Percentiles rank a stretch among this genome's conserved stretches.
These are phyloP conservation scores for Tricholoma sp. DNA, from an alignment of 768 basidiomycete genomes.

Conservation along the genomic window DNA sequence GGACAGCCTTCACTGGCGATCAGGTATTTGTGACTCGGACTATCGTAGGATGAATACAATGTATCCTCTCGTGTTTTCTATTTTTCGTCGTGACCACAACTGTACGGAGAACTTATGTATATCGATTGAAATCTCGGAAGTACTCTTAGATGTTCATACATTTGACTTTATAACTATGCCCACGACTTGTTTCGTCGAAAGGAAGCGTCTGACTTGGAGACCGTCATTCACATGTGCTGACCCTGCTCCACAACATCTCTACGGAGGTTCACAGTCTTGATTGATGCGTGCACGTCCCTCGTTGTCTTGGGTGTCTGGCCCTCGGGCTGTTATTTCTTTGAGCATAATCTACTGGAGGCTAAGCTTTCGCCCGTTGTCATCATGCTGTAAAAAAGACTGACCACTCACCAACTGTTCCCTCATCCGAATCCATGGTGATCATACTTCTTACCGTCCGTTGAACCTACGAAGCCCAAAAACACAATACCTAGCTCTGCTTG, in stretches of 20 bases:
- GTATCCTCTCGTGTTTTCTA: no score
- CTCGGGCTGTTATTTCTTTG: not conserved
- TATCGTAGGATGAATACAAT: no score
- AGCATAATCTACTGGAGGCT: not conserved
- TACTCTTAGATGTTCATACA: no score
- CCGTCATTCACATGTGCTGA: not conserved
- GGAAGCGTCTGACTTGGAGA: no score
- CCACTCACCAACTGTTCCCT: no score
- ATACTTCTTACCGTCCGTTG: not conserved
- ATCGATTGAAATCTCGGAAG: not conserved
- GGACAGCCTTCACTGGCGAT: not conserved
- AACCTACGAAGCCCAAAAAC: not conserved
- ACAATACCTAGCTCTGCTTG: no score
- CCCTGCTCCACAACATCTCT: not conserved
- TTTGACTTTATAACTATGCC: not conserved
- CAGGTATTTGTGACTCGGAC: no score
- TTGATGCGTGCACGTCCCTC: not conserved
- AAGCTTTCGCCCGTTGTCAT: not conserved
- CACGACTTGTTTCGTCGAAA: not conserved
- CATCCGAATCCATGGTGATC: no score
- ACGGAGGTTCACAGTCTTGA: not conserved
- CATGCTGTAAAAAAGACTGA: not conserved
- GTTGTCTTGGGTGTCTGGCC: conserved; percentile 11
- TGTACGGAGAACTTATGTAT: conserved; percentile 10
- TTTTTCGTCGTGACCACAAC: no score